These are phyloP conservation scores for Fusarium sarcochroum DNA, from an alignment of 2,329 filamentous ascomycete species.

Conservation along the genomic window DNA sequence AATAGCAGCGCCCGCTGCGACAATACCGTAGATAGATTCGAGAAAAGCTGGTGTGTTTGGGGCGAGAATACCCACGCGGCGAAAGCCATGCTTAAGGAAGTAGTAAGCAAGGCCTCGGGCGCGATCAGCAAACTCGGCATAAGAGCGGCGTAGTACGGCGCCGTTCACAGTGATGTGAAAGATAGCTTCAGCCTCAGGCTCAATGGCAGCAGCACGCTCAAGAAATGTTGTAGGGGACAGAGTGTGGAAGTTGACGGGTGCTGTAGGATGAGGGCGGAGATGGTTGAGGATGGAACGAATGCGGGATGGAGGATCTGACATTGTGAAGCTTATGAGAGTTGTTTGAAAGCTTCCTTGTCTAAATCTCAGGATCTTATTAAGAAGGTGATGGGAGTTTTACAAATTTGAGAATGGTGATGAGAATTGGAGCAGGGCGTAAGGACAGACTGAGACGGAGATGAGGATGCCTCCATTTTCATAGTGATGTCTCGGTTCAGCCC, in stretches of 20 bases:
- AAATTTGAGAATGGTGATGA: background rate
- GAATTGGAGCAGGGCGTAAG: background rate
- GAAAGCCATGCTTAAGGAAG: slow-evolving; percentile 79
- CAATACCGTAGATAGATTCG: slow-evolving; percentile 89
- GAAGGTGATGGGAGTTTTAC: background rate
- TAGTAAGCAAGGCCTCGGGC: slow-evolving; percentile 91
- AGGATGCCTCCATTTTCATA: slow-evolving; percentile 43
- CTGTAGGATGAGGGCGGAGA: slow-evolving; percentile 57
- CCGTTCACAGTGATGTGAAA: slow-evolving; percentile 87
- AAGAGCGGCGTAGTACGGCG: slow-evolving; percentile 80
- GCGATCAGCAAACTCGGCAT: slow-evolving; percentile 86
- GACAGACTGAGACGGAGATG: background rate
- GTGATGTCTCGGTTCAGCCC: slow-evolving; percentile 48
- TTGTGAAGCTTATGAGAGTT: slow-evolving; percentile 52
- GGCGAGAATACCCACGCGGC: slow-evolving; percentile 85
- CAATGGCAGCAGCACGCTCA: slow-evolving; percentile 87
- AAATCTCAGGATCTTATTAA: background rate
- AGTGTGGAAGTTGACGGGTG: slow-evolving; percentile 76
- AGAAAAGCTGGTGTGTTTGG: slow-evolving; percentile 97
- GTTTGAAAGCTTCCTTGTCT: background rate
- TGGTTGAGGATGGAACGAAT: slow-evolving; percentile 71
- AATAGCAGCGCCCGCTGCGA: slow-evolving; percentile 83
- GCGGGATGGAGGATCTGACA: slow-evolving; percentile 76
- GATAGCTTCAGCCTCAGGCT: slow-evolving; percentile 87
- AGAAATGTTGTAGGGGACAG: slow-evolving; percentile 91